Evolutionary conservation across 495 filamentous ascomycete species (phyloP).

Genomic region (Aspergillus ellipticus): DNA sequence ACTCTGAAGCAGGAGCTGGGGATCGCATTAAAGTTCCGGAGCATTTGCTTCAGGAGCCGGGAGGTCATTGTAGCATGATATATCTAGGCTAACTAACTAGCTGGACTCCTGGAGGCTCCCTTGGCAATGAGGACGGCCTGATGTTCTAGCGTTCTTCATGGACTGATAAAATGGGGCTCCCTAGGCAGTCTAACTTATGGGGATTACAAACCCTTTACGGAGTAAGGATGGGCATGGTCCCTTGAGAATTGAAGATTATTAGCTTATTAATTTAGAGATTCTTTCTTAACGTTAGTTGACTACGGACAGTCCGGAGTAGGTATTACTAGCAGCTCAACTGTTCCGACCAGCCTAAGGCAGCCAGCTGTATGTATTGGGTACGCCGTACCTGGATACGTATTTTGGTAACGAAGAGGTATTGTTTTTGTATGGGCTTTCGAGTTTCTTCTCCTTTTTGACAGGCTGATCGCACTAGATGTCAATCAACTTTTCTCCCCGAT

Average conservation of each 20-base stretch:
- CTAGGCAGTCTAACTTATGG: neutral
- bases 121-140: neutral
- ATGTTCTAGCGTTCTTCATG: neutral
- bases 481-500: conserved; percentile 22
- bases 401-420: neutral
- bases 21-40: conserved; percentile 2
- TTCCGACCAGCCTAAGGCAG: neutral
- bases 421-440: neutral
- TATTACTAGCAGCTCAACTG: neutral
- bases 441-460: conserved; percentile 10
- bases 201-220: neutral
- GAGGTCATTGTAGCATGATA: neutral
- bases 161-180: neutral
- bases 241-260: neutral
- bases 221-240: neutral
- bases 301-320: too few species aligned
- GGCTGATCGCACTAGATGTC: conserved; percentile 17
- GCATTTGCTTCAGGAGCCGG: conserved; percentile 2
- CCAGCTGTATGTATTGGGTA: neutral
- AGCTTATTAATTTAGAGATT: neutral
- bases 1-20: neutral
- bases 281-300: too few species aligned
- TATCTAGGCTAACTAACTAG: too few species aligned
- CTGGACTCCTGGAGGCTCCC: too few species aligned
- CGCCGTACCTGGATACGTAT: neutral